Base-by-base conservation (phyloP, 208 protist genomes). In the Wallacemonas sp. region DNA sequence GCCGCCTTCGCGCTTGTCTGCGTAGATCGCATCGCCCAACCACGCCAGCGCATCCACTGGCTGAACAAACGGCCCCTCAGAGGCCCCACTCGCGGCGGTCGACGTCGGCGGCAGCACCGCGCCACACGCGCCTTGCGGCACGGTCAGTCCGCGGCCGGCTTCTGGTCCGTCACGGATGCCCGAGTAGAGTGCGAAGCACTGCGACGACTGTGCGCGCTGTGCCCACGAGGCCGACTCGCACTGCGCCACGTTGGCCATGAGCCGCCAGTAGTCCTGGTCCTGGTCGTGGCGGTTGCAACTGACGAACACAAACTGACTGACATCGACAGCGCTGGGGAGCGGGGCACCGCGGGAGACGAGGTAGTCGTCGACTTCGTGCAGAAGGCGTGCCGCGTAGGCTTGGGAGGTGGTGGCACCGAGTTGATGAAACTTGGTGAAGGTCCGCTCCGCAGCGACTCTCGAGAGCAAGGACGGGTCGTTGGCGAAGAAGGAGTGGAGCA, bases 11-110 rank as follows among this genome's bases (percentile, higher is more conserved):
- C 52, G 44, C 54, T 83, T 89, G 58, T 96, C 88, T 0, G 83
- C 83, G 76, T 96, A 96, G 29, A 96, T 84, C 4, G 68, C 81
- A 61, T 96, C 91, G 17, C 91, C 91, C 16, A 92, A 69, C 88
- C 88, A 96, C 32, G 92, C 48, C 16, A 91, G 65, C 32, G 83
- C 79, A 56, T 96, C 87, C 11, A 89, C 62, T 0, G 78, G 73
- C 0, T 57, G 23, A 16, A 24, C 14, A 21, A 30, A 39, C 41
- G 39, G 26, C 38, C 21, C 32, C 23, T 60, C 52, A 6, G 17
- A 67, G 52, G 2, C 69, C 72, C 9, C 54, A 33, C 2, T 68
- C 55, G n/a, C 76, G 55, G n/a, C 34, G 73, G 38, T 54, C 44
- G 43, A 30, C 2, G 41, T 19, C 5, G 43, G 4, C 8, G 48